Evolutionary conservation across 768 basidiomycete genomes (phyloP).

Genomic region (Pholiota microspora): DNA sequence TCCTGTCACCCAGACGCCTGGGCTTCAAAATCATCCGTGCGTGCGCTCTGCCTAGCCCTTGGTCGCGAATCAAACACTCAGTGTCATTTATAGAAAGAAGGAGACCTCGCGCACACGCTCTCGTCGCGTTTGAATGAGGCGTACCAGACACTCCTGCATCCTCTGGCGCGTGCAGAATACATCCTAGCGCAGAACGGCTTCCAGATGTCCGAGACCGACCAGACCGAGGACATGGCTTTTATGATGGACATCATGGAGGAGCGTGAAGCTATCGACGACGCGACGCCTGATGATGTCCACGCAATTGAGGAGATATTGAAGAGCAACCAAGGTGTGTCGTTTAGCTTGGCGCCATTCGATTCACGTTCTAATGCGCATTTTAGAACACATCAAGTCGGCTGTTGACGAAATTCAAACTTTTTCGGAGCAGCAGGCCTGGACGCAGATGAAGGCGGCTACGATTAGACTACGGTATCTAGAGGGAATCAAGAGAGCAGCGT

Average conservation of each 20-base stretch:
- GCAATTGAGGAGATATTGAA: slow-evolving; percentile 50
- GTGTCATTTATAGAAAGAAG: slow-evolving; percentile 40
- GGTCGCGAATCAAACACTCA: slow-evolving; percentile 8
- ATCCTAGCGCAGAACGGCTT: slow-evolving; percentile 65
- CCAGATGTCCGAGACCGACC: slow-evolving; percentile 65
- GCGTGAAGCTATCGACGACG: slow-evolving; percentile 73
- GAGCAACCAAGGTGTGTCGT: slow-evolving; percentile 50
- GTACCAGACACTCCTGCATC: slow-evolving; percentile 72
- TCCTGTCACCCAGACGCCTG: slow-evolving; percentile 87
- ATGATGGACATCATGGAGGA: slow-evolving; percentile 78
- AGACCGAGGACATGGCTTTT: slow-evolving; percentile 66
- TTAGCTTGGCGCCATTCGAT: background rate
- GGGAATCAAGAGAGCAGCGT: slow-evolving; percentile 56
- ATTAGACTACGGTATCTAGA: slow-evolving; percentile 75
- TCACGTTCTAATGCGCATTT: slow-evolving; percentile 1
- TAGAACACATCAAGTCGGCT: slow-evolving; percentile 54
- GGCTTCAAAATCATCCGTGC: slow-evolving; percentile 63
- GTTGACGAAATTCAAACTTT: slow-evolving; percentile 44
- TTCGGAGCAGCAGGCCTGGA: slow-evolving; percentile 56
- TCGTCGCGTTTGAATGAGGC: slow-evolving; percentile 83
- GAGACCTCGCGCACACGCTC: slow-evolving; percentile 58
- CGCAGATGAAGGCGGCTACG: slow-evolving; percentile 51
- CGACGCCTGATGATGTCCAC: slow-evolving; percentile 35
- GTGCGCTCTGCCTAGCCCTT: slow-evolving; percentile 15
- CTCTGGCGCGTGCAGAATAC: slow-evolving; percentile 77